These are phyloP conservation scores for Lasiodiplodia hormozganensis DNA, from an alignment of 2,329 filamentous ascomycete genomes.

Conservation along the genomic window DNA sequence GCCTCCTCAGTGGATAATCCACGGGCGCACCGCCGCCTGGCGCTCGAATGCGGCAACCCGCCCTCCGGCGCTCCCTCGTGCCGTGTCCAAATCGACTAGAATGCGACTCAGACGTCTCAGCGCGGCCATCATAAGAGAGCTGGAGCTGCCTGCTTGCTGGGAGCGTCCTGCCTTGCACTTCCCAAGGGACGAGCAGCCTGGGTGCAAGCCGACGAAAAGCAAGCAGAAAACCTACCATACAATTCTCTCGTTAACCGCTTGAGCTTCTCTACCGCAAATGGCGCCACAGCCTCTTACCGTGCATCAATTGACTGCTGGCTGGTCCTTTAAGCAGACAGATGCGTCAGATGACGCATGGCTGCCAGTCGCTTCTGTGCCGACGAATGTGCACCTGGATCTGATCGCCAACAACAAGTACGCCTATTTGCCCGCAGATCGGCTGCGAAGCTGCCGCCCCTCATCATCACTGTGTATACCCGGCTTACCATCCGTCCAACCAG, in stretches of 20 bases:
- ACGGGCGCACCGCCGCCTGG: background rate
- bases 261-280: constrained; percentile 11
- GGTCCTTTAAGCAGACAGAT: constrained; percentile 55
- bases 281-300: constrained; percentile 34
- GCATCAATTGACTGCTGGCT: constrained; percentile 48
- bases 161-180: background rate
- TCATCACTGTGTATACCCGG: background rate
- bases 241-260: constrained; percentile 13
- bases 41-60: constrained; percentile 19
- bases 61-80: constrained; percentile 28
- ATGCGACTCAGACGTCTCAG: constrained; percentile 32
- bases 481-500: constrained; percentile 37
- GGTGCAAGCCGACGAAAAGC: constrained; percentile 12
- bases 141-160: constrained; percentile 3
- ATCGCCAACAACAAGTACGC: constrained; percentile 54
- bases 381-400: constrained; percentile 57
- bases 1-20: constrained; percentile 23
- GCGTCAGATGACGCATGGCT: constrained; percentile 50
- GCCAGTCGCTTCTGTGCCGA: constrained; percentile 53
- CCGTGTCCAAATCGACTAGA: constrained; percentile 34
- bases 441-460: background rate
- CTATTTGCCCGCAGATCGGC: constrained; percentile 21
- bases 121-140: constrained; percentile 27
- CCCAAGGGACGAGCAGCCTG: constrained; percentile 8
- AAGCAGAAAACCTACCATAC: background rate